phyloP scores from a whole-genome alignment of 805 yeast genomes.

The Tetrapisispora namnaoensis region DNA sequence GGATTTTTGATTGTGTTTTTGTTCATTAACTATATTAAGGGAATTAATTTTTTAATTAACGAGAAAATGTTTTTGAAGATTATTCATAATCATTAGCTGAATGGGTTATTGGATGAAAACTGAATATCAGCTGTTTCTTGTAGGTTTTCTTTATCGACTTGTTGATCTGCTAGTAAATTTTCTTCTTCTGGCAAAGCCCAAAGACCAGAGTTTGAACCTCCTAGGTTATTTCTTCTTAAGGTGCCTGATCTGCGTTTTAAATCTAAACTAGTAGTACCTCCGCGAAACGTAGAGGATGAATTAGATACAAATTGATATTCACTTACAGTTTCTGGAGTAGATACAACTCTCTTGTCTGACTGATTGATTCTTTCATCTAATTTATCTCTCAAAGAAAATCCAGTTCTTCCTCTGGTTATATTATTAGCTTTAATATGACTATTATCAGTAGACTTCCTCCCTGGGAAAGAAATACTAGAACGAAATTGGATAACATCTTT shows the following conservation, averaged over 20 bases:
- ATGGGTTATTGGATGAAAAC: slow-evolving; percentile 1
- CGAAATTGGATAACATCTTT: slow-evolving; percentile 23
- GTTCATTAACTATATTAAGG: no score
- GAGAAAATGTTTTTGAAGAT: not conserved
- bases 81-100: not conserved
- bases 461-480: slow-evolving; percentile 28
- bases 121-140: not conserved
- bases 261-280: slow-evolving; percentile 2
- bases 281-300: not conserved
- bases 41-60: no score
- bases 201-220: slow-evolving; percentile 7
- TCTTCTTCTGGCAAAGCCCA: slow-evolving; percentile 26
- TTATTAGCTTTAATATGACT: slow-evolving; percentile 17
- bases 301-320: not conserved
- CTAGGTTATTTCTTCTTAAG: slow-evolving; percentile 4
- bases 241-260: slow-evolving; percentile 1
- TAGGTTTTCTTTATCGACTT: not conserved
- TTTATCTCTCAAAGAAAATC: not conserved
- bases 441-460: slow-evolving; percentile 27
- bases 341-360: not conserved
- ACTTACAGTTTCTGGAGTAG: not conserved
- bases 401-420: slow-evolving; percentile 2
- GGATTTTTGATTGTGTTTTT: no score
- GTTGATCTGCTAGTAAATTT: not conserved
- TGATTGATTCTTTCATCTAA: not conserved